phyloP scores from a whole-genome alignment of 352 stramenopile genomes.

The Phytophthora nicotianae region DNA sequence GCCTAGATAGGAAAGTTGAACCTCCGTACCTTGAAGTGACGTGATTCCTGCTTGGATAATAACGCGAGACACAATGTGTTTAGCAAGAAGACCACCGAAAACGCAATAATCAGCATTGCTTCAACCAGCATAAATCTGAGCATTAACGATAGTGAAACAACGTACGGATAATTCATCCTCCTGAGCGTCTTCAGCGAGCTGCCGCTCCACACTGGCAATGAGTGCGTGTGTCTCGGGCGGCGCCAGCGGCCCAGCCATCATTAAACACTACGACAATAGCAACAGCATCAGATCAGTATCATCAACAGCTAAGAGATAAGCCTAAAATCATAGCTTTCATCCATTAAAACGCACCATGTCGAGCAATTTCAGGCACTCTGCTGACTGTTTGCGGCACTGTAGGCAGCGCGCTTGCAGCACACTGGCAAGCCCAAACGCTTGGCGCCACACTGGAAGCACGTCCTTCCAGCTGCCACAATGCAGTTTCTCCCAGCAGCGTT shows the following conservation, averaged over 20 bases:
- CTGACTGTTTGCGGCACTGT: constrained; percentile 19
- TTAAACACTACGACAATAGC: constrained; percentile 48
- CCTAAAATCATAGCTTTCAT: constrained; percentile 9
- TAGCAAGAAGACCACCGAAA: constrained; percentile 20
- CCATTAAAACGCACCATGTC: constrained; percentile 57
- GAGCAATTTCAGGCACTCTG: constrained; percentile 49
- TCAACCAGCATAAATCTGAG: constrained; percentile 5
- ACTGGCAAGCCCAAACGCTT: constrained; percentile 62
- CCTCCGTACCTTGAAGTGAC: constrained; percentile 30
- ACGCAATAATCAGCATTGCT: constrained; percentile 25
- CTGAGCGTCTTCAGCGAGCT: constrained; percentile 14
- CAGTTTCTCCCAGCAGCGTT: constrained; percentile 73
- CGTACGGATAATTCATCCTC: constrained; percentile 8
- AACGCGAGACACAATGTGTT: constrained; percentile 30
- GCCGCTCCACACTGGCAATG: constrained; percentile 43
- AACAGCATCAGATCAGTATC: background rate
- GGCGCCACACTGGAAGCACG: constrained; percentile 56
- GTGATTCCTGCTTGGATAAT: constrained; percentile 29
- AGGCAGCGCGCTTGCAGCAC: constrained; percentile 57
- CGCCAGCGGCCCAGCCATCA: constrained; percentile 75
- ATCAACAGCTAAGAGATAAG: background rate
- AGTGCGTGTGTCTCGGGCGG: constrained; percentile 49
- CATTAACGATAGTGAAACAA: constrained; percentile 7
- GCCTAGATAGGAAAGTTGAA: background rate
- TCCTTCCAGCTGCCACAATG: constrained; percentile 79